Percentiles rank a stretch among this genome's conserved stretches.
Evolutionary conservation across 2,329 filamentous ascomycete species (phyloP).

Genomic region (Penicillium sp.): DNA sequence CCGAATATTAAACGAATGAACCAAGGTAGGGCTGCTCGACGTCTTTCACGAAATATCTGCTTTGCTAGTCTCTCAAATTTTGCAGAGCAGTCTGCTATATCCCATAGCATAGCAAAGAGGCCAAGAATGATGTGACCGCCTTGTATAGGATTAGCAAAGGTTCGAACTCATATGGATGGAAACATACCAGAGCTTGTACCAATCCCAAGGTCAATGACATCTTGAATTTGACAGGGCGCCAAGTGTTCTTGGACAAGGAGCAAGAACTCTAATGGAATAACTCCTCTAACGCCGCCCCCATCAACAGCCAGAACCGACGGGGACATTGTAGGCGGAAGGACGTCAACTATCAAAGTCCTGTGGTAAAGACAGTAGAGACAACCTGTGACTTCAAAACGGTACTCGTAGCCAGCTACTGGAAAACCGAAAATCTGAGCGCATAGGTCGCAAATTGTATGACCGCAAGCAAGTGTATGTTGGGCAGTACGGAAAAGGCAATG

Average conservation of each 20-base stretch:
- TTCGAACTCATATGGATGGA: too few relatives aligned
- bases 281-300: slow-evolving; percentile 1
- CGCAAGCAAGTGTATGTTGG: not conserved
- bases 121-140: slow-evolving; percentile 4
- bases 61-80: not conserved
- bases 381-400: slow-evolving; percentile 1
- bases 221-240: not conserved
- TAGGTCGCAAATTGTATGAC: slow-evolving; percentile 1
- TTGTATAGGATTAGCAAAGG: too few relatives aligned
- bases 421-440: not conserved
- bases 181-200: slow-evolving; percentile 5
- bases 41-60: too few relatives aligned
- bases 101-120: slow-evolving; percentile 1
- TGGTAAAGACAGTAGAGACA: slow-evolving; percentile 3
- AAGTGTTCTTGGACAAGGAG: not conserved
- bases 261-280: slow-evolving; percentile 6
- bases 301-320: not conserved
- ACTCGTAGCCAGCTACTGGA: not conserved
- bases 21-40: too few relatives aligned
- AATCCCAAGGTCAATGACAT: slow-evolving; percentile 2
- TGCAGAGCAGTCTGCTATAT: slow-evolving; percentile 1
- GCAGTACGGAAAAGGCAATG: not conserved
- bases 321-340: not conserved
- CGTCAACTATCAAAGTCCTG: not conserved
- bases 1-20: too few relatives aligned